Evolutionary conservation across 2,329 filamentous ascomycete genomes (phyloP).

Genomic region (Fusarium nygamai): DNA sequence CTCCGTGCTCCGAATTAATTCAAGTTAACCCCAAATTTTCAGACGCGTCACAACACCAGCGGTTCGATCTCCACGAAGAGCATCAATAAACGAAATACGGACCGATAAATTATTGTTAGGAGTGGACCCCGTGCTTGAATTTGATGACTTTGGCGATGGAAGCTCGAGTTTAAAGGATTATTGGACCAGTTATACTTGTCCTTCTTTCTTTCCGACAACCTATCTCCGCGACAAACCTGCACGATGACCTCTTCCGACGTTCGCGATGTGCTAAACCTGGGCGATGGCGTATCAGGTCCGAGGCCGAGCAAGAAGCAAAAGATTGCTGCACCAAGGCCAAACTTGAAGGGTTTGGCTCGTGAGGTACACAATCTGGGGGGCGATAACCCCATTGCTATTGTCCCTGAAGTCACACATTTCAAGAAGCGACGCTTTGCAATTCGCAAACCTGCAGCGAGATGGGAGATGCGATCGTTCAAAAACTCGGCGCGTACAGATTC

Average conservation of each 20-base stretch:
- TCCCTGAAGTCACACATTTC: constrained; percentile 67
- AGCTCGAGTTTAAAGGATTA: constrained; percentile 13
- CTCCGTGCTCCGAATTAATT: constrained; percentile 5
- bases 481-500: constrained; percentile 81
- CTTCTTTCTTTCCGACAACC: neutral
- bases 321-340: constrained; percentile 66
- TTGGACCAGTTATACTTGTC: neutral
- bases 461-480: constrained; percentile 76
- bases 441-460: constrained; percentile 66
- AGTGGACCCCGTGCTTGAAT: neutral
- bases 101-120: neutral
- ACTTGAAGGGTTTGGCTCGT: constrained; percentile 70
- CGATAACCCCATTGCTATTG: constrained; percentile 73
- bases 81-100: neutral
- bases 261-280: constrained; percentile 87
- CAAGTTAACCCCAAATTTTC: constrained; percentile 23
- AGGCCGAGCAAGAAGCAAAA: constrained; percentile 81
- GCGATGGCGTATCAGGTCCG: constrained; percentile 61
- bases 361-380: constrained; percentile 73
- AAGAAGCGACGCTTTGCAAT: constrained; percentile 67
- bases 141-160: constrained; percentile 41
- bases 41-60: constrained; percentile 25
- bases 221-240: constrained; percentile 31
- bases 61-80: constrained; percentile 10
- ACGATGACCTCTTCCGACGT: constrained; percentile 81